Percentiles rank a stretch among this genome's conserved stretches.
Conservation (phyloP, 306 rosid species). For the Prunus mume region DNA sequence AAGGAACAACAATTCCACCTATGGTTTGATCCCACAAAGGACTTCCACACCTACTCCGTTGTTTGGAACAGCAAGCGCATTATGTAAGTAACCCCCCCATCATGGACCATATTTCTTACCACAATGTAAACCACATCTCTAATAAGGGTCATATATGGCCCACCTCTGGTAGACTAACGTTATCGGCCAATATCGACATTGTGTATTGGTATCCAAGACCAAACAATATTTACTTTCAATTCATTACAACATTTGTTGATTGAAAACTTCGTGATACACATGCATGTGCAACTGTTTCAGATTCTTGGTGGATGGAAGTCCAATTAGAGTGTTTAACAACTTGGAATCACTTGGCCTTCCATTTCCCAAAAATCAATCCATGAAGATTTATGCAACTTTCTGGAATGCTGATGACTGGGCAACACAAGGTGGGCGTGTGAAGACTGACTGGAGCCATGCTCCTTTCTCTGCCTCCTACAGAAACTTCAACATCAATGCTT, state of each 20-base stretch:
- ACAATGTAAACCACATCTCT: background rate
- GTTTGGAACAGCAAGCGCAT: constrained; percentile 38
- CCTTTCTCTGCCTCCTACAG: constrained; percentile 3
- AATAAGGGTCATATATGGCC: background rate
- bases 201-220: background rate
- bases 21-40: constrained; percentile 48
- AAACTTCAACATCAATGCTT: constrained; percentile 24
- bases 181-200: no score
- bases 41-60: constrained; percentile 41
- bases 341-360: constrained; percentile 31
- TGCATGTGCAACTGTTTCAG: constrained; percentile 6
- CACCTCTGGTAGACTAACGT: background rate
- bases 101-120: background rate
- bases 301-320: constrained; percentile 36
- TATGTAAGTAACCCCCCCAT: constrained; percentile 20
- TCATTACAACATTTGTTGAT: background rate
- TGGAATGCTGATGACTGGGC: constrained; percentile 61
- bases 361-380: constrained; percentile 37
- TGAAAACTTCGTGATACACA: no score
- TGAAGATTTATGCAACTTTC: constrained; percentile 41
- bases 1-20: constrained; percentile 41
- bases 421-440: constrained; percentile 40
- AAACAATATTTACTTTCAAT: background rate
- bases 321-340: constrained; percentile 39
- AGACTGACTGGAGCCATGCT: background rate